Conservation (phyloP, 139 green algal species). For the Chlamydomonas sphaeroides region DNA sequence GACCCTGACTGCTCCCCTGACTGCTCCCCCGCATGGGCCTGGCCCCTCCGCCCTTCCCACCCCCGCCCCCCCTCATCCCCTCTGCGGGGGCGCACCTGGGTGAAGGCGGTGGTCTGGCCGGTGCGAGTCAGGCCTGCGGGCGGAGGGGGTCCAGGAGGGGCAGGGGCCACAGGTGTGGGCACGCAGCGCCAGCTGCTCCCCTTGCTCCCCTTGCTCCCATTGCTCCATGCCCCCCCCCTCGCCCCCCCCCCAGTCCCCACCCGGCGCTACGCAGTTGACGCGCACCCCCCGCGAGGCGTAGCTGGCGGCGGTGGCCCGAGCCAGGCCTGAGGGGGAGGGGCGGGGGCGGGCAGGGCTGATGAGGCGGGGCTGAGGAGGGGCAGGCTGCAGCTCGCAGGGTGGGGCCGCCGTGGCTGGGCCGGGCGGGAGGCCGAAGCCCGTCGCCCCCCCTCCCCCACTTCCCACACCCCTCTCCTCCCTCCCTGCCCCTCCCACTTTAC, state of each 20-base stretch:
- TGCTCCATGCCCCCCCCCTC: no score
- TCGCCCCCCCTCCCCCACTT: background rate
- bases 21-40: background rate
- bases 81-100: background rate
- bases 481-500: background rate
- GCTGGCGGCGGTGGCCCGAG: slow-evolving; percentile 57
- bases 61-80: background rate
- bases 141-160: no score
- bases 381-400: background rate
- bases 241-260: no score
- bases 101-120: slow-evolving; percentile 35
- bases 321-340: slow-evolving; percentile 9
- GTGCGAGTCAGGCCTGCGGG: slow-evolving; percentile 67
- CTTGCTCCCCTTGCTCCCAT: no score
- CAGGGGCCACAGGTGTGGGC: no score
- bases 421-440: background rate
- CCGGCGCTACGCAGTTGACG: slow-evolving; percentile 78
- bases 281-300: slow-evolving; percentile 73
- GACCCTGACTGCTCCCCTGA: no score
- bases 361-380: background rate
- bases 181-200: no score
- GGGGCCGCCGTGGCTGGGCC: background rate
- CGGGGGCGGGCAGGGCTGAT: background rate
- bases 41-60: background rate
- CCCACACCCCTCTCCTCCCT: background rate